phyloP scores from a whole-genome alignment of 1,284 basidiomycete genomes.

The Ustilago trichophora region DNA sequence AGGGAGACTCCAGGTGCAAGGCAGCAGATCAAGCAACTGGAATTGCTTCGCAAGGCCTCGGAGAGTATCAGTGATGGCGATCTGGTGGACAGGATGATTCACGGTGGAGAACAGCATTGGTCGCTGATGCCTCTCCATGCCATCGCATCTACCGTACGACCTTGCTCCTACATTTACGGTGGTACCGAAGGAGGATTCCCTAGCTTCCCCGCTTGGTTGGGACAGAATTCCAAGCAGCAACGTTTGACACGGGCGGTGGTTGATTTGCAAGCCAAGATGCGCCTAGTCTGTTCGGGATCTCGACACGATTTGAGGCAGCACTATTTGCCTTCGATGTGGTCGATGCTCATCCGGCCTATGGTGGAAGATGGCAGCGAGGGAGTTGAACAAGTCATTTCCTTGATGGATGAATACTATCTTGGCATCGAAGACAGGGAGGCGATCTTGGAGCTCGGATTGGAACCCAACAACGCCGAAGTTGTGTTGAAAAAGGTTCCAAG shows the following conservation, averaged over 20 bases:
- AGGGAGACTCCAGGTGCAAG: slow-evolving; percentile 54
- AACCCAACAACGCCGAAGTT: slow-evolving; percentile 74
- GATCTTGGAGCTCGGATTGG: slow-evolving; percentile 90
- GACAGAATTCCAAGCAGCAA: slow-evolving; percentile 91
- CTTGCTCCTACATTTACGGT: slow-evolving; percentile 56
- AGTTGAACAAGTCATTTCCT: slow-evolving; percentile 81
- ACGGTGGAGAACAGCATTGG: slow-evolving; percentile 90
- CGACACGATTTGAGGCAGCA: slow-evolving; percentile 86
- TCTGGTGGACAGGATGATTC: slow-evolving; percentile 91
- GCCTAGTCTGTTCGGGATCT: slow-evolving; percentile 88
- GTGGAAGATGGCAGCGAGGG: slow-evolving; percentile 71
- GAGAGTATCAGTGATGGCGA: slow-evolving; percentile 94
- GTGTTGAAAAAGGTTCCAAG: slow-evolving; percentile 84
- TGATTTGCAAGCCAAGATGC: slow-evolving; percentile 94
- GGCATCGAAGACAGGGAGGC: slow-evolving; percentile 96
- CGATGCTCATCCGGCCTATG: slow-evolving; percentile 81
- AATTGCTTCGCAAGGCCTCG: slow-evolving; percentile 80
- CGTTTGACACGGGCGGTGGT: slow-evolving; percentile 83
- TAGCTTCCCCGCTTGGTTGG: slow-evolving; percentile 72
- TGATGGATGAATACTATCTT: slow-evolving; percentile 94
- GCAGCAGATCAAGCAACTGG: slow-evolving; percentile 73
- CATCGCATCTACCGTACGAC: slow-evolving; percentile 82
- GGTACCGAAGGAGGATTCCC: slow-evolving; percentile 53
- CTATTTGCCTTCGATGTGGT: slow-evolving; percentile 86
- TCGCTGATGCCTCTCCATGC: slow-evolving; percentile 92